Percentiles rank a stretch among this genome's conserved stretches.
Evolutionary conservation across 2,329 filamentous ascomycete genomes (phyloP).

Genomic region (Trichophaea hybrida): DNA sequence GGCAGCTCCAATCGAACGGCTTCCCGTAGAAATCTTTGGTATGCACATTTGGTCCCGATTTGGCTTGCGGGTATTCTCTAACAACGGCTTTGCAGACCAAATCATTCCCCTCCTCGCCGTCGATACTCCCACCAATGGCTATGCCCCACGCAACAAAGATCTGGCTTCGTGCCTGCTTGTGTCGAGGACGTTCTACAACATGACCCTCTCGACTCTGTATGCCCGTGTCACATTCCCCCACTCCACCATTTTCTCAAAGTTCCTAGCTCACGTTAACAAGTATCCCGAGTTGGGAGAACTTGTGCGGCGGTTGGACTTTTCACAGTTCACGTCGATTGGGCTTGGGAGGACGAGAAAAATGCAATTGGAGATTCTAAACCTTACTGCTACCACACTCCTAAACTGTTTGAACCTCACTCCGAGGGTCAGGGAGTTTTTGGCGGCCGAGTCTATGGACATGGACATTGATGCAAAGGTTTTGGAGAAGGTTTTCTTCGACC

Average conservation of each 20-base stretch:
- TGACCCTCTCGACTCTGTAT: conserved; percentile 62
- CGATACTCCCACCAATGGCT: conserved; percentile 60
- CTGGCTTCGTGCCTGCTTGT: conserved; percentile 60
- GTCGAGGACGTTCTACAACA: conserved; percentile 59
- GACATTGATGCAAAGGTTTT: conserved; percentile 57
- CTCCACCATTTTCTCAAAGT: conserved; percentile 71
- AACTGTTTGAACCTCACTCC: conserved; percentile 58
- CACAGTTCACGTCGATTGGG: conserved; percentile 68
- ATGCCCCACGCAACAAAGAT: conserved; percentile 62
- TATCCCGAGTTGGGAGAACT: conserved; percentile 58
- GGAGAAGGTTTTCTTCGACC: conserved; percentile 52
- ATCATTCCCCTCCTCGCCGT: conserved; percentile 62
- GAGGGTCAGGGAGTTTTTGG: conserved; percentile 61
- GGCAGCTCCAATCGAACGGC: conserved; percentile 45
- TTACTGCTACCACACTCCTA: conserved; percentile 58
- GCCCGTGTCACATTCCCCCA: conserved; percentile 68
- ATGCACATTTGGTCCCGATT: conserved; percentile 30
- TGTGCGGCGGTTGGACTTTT: conserved; percentile 68
- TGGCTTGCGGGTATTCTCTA: conserved; percentile 5
- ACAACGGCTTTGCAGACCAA: conserved; percentile 38
- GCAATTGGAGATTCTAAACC: conserved; percentile 58
- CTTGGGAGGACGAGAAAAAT: conserved; percentile 61
- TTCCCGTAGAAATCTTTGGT: conserved; percentile 60
- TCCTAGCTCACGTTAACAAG: conserved; percentile 51
- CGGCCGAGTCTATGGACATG: conserved; percentile 67